Evolutionary conservation across 305 asterid species (phyloP).

Genomic region (Salvia sclarea): DNA sequence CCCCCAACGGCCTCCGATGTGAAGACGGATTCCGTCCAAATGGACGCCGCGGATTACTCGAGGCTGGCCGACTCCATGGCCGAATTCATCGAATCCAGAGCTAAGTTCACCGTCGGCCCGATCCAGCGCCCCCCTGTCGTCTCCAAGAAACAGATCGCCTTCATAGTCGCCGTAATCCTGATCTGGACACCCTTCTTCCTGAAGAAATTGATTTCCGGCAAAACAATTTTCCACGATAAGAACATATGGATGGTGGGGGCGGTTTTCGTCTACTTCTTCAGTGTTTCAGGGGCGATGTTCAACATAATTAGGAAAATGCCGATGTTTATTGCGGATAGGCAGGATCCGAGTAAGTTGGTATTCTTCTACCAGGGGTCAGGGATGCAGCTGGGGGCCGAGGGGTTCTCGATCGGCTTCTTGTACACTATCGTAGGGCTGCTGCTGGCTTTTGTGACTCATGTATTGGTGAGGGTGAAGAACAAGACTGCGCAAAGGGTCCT

Average conservation of each 20-base stretch:
- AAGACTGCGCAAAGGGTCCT: slow-evolving; percentile 57
- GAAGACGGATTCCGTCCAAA: slow-evolving; percentile 55
- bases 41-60: slow-evolving; percentile 72
- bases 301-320: slow-evolving; percentile 93
- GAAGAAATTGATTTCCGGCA: slow-evolving; percentile 56
- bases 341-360: slow-evolving; percentile 64
- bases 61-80: slow-evolving; percentile 82
- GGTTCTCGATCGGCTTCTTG: slow-evolving; percentile 74
- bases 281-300: slow-evolving; percentile 90
- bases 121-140: slow-evolving; percentile 62
- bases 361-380: slow-evolving; percentile 87
- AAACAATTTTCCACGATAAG: slow-evolving; percentile 65
- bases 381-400: slow-evolving; percentile 95
- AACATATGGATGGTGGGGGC: slow-evolving; percentile 80
- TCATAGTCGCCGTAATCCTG: slow-evolving; percentile 44
- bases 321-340: slow-evolving; percentile 64
- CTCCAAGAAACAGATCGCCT: slow-evolving; percentile 55
- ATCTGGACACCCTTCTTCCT: slow-evolving; percentile 58
- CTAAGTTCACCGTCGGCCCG: slow-evolving; percentile 50
- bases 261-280: slow-evolving; percentile 79
- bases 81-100: slow-evolving; percentile 59
- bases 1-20: slow-evolving; percentile 58
- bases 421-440: slow-evolving; percentile 81
- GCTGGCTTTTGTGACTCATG: slow-evolving; percentile 68
- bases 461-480: slow-evolving; percentile 54